These are phyloP conservation scores for Buxus sempervirens DNA, from an alignment of 164 flowering plant species.

Conservation along the genomic window DNA sequence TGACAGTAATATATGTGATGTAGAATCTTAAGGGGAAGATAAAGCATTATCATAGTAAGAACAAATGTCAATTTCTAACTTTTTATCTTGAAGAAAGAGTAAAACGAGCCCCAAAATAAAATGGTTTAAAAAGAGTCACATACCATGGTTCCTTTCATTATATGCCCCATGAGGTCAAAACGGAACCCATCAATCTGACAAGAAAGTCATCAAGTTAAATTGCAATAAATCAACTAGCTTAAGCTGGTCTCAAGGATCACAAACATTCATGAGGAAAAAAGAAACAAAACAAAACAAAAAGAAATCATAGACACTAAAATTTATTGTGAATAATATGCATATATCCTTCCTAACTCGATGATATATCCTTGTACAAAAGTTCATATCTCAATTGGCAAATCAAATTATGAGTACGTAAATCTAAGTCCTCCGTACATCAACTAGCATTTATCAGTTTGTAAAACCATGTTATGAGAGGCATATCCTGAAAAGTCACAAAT, in stretches of 20 bases:
- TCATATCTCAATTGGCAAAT: neutral
- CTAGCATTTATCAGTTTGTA: neutral
- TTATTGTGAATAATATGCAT: neutral
- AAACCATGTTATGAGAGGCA: no score
- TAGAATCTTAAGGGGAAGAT: neutral
- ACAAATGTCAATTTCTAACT: neutral
- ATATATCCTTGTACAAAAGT: neutral
- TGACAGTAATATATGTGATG: neutral
- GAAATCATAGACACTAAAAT: neutral
- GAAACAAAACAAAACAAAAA: no score
- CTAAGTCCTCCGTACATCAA: neutral
- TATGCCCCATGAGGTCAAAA: constrained; percentile 96
- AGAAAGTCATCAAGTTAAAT: constrained; percentile 11
- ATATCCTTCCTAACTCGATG: neutral
- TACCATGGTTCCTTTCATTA: constrained; percentile 93
- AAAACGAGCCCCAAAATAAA: neutral
- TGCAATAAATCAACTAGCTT: neutral
- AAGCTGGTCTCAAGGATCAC: no score
- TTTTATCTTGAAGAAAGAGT: neutral
- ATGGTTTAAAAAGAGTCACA: constrained; percentile 12
- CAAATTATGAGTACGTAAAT: neutral
- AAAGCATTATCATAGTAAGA: neutral
- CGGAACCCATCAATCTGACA: constrained; percentile 94
- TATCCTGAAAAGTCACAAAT: no score
- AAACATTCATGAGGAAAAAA: no score